Percentiles rank a stretch among this genome's conserved stretches.
Evolutionary conservation across 768 basidiomycete species (phyloP).

Genomic region (Psilocybe cubensis): DNA sequence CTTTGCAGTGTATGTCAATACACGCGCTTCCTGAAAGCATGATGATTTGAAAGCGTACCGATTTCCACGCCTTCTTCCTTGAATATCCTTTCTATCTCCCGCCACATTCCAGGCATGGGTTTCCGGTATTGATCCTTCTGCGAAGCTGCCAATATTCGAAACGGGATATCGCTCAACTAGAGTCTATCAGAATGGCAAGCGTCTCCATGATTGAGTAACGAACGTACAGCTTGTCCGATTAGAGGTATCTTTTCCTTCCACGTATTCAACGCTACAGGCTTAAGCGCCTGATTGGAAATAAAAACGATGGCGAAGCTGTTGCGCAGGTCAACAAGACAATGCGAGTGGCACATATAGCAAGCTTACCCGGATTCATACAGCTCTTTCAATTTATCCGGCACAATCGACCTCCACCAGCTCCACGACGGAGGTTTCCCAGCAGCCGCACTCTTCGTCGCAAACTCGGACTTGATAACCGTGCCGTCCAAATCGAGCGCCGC

Average conservation of each 20-base stretch:
- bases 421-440: conserved; percentile 40
- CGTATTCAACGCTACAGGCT: conserved; percentile 45
- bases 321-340: not conserved
- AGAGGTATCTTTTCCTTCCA: conserved; percentile 81
- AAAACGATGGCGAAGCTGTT: conserved; percentile 74
- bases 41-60: conserved; percentile 44
- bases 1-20: conserved; percentile 38
- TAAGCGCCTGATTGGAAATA: conserved; percentile 80
- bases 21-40: not conserved
- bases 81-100: conserved; percentile 68
- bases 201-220: not conserved
- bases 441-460: conserved; percentile 31
- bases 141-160: conserved; percentile 79
- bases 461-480: conserved; percentile 70
- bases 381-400: conserved; percentile 67
- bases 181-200: not conserved
- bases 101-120: conserved; percentile 89
- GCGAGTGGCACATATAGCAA: not conserved
- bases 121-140: conserved; percentile 80
- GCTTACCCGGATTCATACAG: conserved; percentile 63
- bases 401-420: conserved; percentile 74
- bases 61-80: conserved; percentile 59
- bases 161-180: conserved; percentile 75
- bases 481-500: conserved; percentile 89
- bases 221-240: conserved; percentile 64